Evolutionary conservation across 169 alveolate genomes (phyloP), one percentile per base, ranked within the genome.

Genomic region (Perkinsus marinus): DNA sequence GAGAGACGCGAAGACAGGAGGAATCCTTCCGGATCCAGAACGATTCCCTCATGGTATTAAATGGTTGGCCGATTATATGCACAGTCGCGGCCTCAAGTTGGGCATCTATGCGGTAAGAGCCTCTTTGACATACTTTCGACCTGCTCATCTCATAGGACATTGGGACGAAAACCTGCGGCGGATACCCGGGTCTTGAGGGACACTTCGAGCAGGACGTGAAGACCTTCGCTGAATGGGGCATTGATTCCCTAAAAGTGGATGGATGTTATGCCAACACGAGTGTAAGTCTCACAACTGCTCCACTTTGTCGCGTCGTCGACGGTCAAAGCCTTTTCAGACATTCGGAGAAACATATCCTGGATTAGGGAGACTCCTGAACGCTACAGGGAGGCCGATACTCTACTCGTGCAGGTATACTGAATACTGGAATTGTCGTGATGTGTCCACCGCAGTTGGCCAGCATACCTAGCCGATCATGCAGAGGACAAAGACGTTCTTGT

Each of bases 21-120:
- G 91, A 47, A 90, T 96, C 17, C 91, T 92, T 0, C 94, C 94
- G 2, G 95, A 95, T 91, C 94, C 94, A 17, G 68, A 68, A n/a
- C 91, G 93, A 79, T 96, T 96, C 93, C 97, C 97, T 68, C 47
- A 91, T 68, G 98, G 98, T 19, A 95, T 95, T 36, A 93, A 93
- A 47, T 94, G 93, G 19, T 91, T 95, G 69, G 97, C 94, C 68
- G 93, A 94, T 68, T 93, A 95, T 91, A 92, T 93, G 41, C 97
- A 95, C 89, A 34, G 46, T 43, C 92, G 92, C 36, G 96, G 96
- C 13, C 92, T 95, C 39, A 94, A 94, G 90, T 91, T 95, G 69
- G 97, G 97, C 39, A 41, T 95, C 19, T 95, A 95, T 68, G 94
- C 96, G 22, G 79, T 57, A 16, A 57, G 22, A 13, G 36, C 3